Evolutionary conservation across 495 filamentous ascomycete genomes (phyloP).

Genomic region (Daldinia concentrica): DNA sequence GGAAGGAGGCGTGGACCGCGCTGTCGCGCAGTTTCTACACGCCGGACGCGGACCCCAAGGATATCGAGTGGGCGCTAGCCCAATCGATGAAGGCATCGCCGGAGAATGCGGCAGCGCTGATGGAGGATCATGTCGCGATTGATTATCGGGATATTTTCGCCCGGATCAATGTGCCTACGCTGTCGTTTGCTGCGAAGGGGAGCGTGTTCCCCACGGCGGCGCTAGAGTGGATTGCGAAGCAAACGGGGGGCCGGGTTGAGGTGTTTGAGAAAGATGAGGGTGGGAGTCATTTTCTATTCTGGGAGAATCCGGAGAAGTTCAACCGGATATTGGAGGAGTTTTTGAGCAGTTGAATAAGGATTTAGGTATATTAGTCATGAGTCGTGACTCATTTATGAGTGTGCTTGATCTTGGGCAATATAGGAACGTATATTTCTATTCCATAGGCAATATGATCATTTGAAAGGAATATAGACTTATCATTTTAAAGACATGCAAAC

Average conservation of each 20-base stretch:
- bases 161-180: conserved; percentile 31
- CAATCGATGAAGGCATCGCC: conserved; percentile 21
- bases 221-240: conserved; percentile 26
- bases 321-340: conserved; percentile 40
- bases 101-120: conserved; percentile 18
- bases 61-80: conserved; percentile 25
- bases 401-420: background rate
- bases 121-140: conserved; percentile 11
- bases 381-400: background rate
- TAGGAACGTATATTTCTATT: background rate
- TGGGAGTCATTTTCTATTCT: conserved; percentile 38
- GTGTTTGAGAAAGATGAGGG: conserved; percentile 37
- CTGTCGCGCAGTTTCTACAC: conserved; percentile 26
- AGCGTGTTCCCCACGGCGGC: conserved; percentile 9
- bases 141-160: conserved; percentile 38
- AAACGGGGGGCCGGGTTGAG: conserved; percentile 17
- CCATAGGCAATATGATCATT: too few species aligned
- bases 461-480: too few species aligned
- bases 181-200: conserved; percentile 17
- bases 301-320: conserved; percentile 42
- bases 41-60: conserved; percentile 8
- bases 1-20: conserved; percentile 1
- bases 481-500: too few species aligned
- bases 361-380: too few species aligned
- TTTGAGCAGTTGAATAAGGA: conserved; percentile 3